Percentiles rank a stretch among this genome's conserved stretches.
These are phyloP conservation scores for Aspergillus taichungensis DNA, from an alignment of 495 filamentous ascomycete genomes.

Conservation along the genomic window DNA sequence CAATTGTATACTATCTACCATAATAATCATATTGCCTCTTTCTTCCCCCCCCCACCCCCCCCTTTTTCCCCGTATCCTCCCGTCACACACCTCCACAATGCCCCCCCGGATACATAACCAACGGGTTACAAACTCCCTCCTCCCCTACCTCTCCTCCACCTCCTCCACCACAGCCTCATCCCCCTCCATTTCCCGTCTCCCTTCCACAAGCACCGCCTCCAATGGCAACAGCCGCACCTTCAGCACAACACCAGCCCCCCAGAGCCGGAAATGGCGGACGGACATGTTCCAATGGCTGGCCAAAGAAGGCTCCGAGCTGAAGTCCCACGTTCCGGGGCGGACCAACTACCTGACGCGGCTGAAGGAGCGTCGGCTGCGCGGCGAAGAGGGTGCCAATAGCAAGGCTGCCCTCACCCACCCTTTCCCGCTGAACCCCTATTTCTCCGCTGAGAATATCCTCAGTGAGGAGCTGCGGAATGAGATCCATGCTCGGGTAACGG, in stretches of 20 bases:
- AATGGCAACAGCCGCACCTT: constrained; percentile 29
- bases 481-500: constrained; percentile 61
- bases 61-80: not conserved
- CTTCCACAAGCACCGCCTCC: constrained; percentile 1
- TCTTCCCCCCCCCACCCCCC: no score
- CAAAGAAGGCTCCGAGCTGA: constrained; percentile 45
- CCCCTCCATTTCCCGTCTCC: constrained; percentile 13
- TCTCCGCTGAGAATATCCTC: constrained; percentile 64
- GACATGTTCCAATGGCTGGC: constrained; percentile 62
- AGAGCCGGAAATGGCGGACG: constrained; percentile 40
- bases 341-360: constrained; percentile 57
- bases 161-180: constrained; percentile 5
- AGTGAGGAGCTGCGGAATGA: constrained; percentile 64
- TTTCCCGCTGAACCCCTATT: constrained; percentile 69
- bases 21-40: not conserved
- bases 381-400: constrained; percentile 10
- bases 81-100: constrained; percentile 20
- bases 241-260: constrained; percentile 33
- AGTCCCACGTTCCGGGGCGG: constrained; percentile 45
- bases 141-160: constrained; percentile 28
- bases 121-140: constrained; percentile 28
- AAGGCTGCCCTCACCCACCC: constrained; percentile 30
- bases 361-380: constrained; percentile 17
- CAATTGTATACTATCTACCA: not conserved
- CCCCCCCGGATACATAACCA: constrained; percentile 37